Percentiles rank a stretch among this genome's conserved stretches.
phyloP scores from a whole-genome alignment of 1,284 basidiomycete species.

The Abortiporus biennis region DNA sequence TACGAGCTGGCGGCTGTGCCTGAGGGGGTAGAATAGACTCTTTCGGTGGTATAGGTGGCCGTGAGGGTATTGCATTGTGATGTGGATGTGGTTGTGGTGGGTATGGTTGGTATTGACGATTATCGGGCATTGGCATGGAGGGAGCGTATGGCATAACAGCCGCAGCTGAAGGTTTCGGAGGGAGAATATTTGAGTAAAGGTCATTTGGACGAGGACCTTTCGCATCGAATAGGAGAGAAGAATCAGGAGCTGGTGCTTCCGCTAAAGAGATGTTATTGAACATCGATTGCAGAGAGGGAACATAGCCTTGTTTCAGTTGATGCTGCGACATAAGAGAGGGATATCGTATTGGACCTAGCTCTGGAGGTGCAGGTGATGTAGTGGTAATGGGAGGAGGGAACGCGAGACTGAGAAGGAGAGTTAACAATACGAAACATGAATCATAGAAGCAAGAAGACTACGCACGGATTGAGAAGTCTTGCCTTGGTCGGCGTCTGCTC shows the following conservation, averaged over 20 bases:
- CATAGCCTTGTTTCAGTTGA: slow-evolving; percentile 63
- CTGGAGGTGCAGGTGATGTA: slow-evolving; percentile 49
- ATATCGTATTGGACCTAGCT: slow-evolving; percentile 40
- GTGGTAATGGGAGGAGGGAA: slow-evolving; percentile 48
- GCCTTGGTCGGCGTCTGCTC: slow-evolving; percentile 19
- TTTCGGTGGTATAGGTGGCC: slow-evolving; percentile 14
- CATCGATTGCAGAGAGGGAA: slow-evolving; percentile 52
- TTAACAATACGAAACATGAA: background rate
- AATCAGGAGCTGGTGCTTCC: slow-evolving; percentile 16
- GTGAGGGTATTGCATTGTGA: slow-evolving; percentile 8
- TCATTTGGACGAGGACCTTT: slow-evolving; percentile 12
- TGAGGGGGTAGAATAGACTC: slow-evolving; percentile 11
- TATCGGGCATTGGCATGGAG: slow-evolving; percentile 13
- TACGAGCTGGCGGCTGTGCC: slow-evolving; percentile 18
- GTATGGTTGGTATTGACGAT: slow-evolving; percentile 7
- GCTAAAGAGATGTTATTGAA: slow-evolving; percentile 26
- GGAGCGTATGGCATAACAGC: slow-evolving; percentile 15
- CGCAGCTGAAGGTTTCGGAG: slow-evolving; percentile 18
- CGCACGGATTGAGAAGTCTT: slow-evolving; percentile 10
- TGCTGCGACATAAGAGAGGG: slow-evolving; percentile 65
- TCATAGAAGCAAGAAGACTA: background rate
- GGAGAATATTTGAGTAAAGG: slow-evolving; percentile 19
- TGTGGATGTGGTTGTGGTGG: slow-evolving; percentile 11
- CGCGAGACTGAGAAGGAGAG: slow-evolving; percentile 1
- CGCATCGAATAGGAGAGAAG: slow-evolving; percentile 24